Evolutionary conservation across 2,329 filamentous ascomycete genomes (phyloP).

Genomic region (Emergomyces pasteurianus): DNA sequence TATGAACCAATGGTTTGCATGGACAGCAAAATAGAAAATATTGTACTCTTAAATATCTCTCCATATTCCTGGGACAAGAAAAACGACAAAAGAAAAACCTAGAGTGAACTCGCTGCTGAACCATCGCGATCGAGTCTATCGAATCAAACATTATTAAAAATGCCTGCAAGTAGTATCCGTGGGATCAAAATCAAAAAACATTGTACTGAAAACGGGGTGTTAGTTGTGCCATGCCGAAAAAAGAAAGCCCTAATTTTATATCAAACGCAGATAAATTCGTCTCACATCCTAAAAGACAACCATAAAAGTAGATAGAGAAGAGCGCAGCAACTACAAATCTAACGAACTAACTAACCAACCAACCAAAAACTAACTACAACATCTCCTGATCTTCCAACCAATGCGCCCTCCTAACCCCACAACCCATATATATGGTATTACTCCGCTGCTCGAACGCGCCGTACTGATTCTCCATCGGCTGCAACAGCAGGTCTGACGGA

Average conservation of each 20-base stretch:
- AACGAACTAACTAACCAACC: neutral
- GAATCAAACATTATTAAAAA: neutral
- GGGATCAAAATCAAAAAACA: neutral
- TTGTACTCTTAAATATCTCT: too few species aligned
- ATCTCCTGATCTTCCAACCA: conserved; percentile 15
- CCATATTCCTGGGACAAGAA: too few species aligned
- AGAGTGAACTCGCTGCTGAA: neutral
- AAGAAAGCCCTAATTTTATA: neutral
- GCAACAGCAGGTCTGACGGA: conserved; percentile 7
- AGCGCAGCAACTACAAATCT: neutral
- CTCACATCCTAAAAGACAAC: too few species aligned
- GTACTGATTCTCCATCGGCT: conserved; percentile 28
- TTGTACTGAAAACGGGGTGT: neutral
- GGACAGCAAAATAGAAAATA: too few species aligned
- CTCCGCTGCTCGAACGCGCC: conserved; percentile 25
- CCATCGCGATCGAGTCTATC: neutral
- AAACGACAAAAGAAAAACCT: neutral
- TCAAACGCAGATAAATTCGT: too few species aligned
- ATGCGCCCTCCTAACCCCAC: conserved; percentile 11
- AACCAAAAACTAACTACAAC: conserved; percentile 7
- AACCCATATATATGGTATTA: conserved; percentile 13
- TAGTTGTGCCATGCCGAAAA: too few species aligned
- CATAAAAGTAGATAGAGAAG: neutral
- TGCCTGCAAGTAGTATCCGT: neutral
- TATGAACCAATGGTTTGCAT: too few species aligned